phyloP scores from a whole-genome alignment of 2,329 filamentous ascomycete species.

The Arthroderma sp. region DNA sequence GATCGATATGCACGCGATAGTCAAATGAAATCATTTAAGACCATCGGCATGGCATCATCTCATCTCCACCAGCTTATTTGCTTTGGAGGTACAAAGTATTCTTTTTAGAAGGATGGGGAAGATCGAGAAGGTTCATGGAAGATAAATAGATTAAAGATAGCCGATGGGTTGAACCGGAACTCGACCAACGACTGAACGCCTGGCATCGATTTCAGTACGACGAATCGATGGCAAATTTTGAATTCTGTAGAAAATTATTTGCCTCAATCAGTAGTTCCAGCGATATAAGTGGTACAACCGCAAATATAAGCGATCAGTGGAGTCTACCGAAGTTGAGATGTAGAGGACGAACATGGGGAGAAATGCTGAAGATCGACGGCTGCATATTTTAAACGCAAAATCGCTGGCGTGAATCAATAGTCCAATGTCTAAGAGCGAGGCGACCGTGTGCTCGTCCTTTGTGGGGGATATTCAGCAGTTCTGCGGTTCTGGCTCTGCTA shows the following conservation, averaged over 20 bases:
- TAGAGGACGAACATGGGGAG: background rate
- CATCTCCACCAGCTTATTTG: background rate
- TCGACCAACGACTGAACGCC: background rate
- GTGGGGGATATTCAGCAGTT: background rate
- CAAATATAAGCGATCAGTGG: constrained; percentile 2
- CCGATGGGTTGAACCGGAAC: background rate
- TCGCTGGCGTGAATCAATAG: constrained; percentile 1
- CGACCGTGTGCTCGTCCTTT: background rate
- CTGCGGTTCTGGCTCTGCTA: background rate
- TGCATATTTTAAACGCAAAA: background rate
- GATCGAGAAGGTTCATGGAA: background rate
- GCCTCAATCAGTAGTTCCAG: background rate
- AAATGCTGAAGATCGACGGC: background rate
- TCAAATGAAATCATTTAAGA: background rate
- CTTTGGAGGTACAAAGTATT: background rate
- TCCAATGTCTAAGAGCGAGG: background rate
- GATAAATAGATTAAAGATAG: background rate
- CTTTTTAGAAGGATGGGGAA: background rate
- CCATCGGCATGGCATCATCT: background rate
- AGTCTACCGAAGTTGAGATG: background rate
- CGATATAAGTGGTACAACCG: background rate
- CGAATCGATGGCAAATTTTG: background rate
- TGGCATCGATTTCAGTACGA: background rate
- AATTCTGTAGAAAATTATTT: background rate
- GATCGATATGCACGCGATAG: background rate